Evolutionary conservation across 495 filamentous ascomycete genomes (phyloP).

Genomic region (Sabuloglossum arenarium): DNA sequence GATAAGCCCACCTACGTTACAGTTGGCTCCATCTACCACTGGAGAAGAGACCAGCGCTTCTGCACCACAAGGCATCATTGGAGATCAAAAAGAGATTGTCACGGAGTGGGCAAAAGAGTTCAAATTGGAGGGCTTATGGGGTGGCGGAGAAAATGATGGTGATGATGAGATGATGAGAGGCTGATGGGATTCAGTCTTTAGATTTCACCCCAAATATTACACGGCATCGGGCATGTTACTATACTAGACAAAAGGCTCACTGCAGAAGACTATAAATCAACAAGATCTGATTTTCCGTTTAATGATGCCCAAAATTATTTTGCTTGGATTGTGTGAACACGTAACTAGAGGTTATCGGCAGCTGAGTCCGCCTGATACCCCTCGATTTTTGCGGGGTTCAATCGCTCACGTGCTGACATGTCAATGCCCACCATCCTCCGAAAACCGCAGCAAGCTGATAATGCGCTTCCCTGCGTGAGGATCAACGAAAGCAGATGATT

Average conservation of each 20-base stretch:
- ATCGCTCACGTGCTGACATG: background rate
- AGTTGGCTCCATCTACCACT: slow-evolving; percentile 23
- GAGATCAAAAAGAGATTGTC: slow-evolving; percentile 74
- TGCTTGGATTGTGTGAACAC: too few relatives aligned
- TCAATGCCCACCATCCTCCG: background rate
- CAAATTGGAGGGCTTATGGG: slow-evolving; percentile 87
- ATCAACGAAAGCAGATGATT: background rate
- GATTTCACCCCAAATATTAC: too few relatives aligned
- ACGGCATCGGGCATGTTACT: too few relatives aligned
- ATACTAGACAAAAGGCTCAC: too few relatives aligned
- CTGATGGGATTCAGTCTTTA: too few relatives aligned
- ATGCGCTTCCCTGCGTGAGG: background rate
- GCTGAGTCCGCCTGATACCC: too few relatives aligned
- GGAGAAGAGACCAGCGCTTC: slow-evolving; percentile 16
- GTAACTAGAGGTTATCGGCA: too few relatives aligned
- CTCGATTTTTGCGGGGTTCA: too few relatives aligned
- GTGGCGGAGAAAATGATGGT: slow-evolving; percentile 30
- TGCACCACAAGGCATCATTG: slow-evolving; percentile 14
- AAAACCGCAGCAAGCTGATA: background rate
- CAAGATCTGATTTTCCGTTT: too few relatives aligned
- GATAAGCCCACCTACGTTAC: slow-evolving; percentile 49
- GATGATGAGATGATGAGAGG: slow-evolving; percentile 13
- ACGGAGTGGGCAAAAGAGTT: slow-evolving; percentile 91
- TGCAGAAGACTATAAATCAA: too few relatives aligned
- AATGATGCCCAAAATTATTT: too few relatives aligned